phyloP scores from a whole-genome alignment of 345 rosid genomes.

The Corchorus capsularis region DNA sequence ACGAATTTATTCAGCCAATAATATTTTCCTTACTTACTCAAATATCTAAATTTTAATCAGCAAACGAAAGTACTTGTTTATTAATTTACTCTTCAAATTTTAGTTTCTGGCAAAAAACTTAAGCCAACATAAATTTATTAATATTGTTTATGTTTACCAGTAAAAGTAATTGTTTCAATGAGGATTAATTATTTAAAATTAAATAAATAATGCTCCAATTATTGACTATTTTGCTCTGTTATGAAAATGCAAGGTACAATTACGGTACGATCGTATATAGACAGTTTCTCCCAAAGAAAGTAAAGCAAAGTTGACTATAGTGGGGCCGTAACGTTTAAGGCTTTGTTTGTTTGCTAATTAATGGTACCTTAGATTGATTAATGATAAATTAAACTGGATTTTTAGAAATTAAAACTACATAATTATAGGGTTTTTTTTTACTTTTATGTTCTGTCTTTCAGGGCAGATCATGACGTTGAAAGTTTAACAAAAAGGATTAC shows the following conservation, averaged over 20 bases:
- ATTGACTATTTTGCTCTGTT: no score
- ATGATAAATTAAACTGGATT: neutral
- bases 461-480: neutral
- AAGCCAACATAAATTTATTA: no score
- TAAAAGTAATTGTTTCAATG: no score
- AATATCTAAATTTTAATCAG: no score
- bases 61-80: no score
- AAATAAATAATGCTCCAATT: no score
- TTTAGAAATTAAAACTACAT: neutral
- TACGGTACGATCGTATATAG: neutral
- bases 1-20: no score
- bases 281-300: neutral
- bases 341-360: neutral
- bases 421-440: neutral
- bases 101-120: no score
- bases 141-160: no score
- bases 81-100: no score
- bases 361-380: neutral
- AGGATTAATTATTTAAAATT: no score
- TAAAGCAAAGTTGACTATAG: neutral
- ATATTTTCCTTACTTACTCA: no score
- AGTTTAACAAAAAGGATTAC: neutral
- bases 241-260: neutral
- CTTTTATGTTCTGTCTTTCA: neutral
- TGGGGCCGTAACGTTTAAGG: conserved; percentile 12